phyloP scores from a whole-genome alignment of 257 asterid genomes.

The Solanum megistacrolobum region DNA sequence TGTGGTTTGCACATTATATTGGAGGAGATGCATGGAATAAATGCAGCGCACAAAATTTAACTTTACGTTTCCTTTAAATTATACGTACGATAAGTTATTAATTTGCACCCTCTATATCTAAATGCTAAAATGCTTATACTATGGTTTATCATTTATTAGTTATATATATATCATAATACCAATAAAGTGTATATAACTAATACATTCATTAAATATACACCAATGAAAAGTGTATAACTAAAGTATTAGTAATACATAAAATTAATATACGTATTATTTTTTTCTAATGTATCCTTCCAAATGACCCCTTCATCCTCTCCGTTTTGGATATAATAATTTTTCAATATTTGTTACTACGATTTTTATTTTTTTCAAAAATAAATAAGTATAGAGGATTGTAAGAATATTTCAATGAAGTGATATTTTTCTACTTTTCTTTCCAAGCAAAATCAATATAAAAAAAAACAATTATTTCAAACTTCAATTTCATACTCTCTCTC shows the following conservation, averaged over 20 bases:
- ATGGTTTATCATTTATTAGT: not conserved
- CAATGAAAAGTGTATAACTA: not conserved
- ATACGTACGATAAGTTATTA: not conserved
- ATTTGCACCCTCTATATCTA: not conserved
- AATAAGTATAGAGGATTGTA: not conserved
- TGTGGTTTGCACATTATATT: not conserved
- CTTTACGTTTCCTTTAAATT: not conserved
- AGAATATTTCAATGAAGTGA: not conserved
- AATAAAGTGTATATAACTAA: no score
- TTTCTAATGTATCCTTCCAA: no score
- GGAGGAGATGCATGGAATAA: not conserved
- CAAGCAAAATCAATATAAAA: not conserved
- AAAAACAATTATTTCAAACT: no score
- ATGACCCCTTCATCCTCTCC: not conserved
- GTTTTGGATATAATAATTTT: not conserved
- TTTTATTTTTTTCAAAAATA: no score
- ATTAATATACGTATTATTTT: no score
- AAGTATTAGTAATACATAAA: not conserved
- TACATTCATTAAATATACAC: not conserved
- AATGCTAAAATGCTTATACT: not conserved
- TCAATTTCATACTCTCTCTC: no score
- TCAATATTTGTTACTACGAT: not conserved
- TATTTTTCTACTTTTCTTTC: not conserved
- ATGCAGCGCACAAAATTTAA: not conserved
- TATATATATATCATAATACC: no score